Conservation (phyloP, 129 eudicot genomes). For the Artemisia annua region DNA sequence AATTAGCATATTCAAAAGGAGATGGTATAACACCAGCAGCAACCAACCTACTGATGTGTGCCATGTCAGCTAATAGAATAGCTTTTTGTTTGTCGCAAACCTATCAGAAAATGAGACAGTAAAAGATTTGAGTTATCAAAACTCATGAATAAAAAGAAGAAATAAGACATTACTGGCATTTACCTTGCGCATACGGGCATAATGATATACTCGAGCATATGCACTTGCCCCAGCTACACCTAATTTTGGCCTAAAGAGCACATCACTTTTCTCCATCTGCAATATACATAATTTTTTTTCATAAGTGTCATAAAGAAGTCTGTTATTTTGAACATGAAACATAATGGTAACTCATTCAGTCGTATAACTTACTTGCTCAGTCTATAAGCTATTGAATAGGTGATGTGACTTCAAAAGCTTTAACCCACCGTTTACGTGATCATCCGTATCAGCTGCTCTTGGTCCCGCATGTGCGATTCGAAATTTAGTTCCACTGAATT, state of each 20-base stretch:
- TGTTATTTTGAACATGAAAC: no score
- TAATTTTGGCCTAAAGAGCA: constrained; percentile 80
- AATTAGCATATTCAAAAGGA: no score
- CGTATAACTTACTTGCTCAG: no score
- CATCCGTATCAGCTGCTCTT: no score
- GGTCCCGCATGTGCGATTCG: no score
- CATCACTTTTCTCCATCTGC: constrained; percentile 11
- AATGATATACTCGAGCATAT: constrained; percentile 80
- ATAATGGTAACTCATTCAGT: no score
- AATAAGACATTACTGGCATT: neutral
- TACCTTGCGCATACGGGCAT: constrained; percentile 92
- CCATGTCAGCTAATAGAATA: constrained; percentile 31
- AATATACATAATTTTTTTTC: no score
- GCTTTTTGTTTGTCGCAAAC: constrained; percentile 94
- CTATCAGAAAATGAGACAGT: constrained; percentile 29
- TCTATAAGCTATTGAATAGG: constrained; percentile 13
- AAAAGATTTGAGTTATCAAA: constrained; percentile 14
- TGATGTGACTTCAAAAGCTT: constrained; percentile 60
- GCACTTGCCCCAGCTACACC: constrained; percentile 99
- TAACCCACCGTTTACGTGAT: constrained; percentile 56
- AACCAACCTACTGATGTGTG: no score
- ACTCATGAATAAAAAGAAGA: neutral
- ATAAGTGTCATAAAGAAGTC: no score
- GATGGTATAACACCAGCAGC: no score
- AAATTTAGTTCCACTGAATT: no score